Conservation (phyloP, 2,329 filamentous ascomycete species). For the Diaporthe sp. region DNA sequence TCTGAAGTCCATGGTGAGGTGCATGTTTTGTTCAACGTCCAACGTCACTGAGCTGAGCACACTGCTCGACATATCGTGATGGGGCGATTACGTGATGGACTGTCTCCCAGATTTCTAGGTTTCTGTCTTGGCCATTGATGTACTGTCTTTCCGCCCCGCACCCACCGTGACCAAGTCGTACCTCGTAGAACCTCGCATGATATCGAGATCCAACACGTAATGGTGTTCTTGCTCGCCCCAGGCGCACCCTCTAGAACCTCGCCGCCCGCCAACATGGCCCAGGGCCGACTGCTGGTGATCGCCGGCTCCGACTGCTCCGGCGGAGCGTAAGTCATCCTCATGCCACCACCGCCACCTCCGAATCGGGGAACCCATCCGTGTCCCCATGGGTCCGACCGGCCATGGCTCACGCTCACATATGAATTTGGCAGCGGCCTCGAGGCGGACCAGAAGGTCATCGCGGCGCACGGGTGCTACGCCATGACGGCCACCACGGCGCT, state of each 20-base stretch:
- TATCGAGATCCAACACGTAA: neutral
- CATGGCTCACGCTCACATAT: conserved; percentile 32
- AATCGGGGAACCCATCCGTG: too few relatives aligned
- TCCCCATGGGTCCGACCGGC: conserved; percentile 6
- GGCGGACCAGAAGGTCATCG: conserved; percentile 94
- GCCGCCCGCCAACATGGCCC: conserved; percentile 49
- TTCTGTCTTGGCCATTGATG: conserved; percentile 17
- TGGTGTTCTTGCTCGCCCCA: neutral
- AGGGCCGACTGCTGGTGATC: conserved; percentile 78
- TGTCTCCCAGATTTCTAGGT: neutral
- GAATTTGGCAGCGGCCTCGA: conserved; percentile 79
- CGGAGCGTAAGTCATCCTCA: conserved; percentile 76
- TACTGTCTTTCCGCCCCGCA: neutral
- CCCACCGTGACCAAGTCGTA: neutral
- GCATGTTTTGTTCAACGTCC: neutral
- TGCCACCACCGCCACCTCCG: conserved; percentile 24
- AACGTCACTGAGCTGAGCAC: neutral
- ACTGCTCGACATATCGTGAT: neutral
- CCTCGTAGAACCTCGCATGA: neutral
- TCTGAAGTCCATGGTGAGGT: neutral
- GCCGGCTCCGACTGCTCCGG: conserved; percentile 93
- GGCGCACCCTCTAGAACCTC: too few relatives aligned
- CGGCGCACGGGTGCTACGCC: conserved; percentile 92
- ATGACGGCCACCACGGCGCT: conserved; percentile 96
- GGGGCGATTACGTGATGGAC: conserved; percentile 39